Conservation (phyloP, 2,329 filamentous ascomycete species). For the Ophiostoma sp. region DNA sequence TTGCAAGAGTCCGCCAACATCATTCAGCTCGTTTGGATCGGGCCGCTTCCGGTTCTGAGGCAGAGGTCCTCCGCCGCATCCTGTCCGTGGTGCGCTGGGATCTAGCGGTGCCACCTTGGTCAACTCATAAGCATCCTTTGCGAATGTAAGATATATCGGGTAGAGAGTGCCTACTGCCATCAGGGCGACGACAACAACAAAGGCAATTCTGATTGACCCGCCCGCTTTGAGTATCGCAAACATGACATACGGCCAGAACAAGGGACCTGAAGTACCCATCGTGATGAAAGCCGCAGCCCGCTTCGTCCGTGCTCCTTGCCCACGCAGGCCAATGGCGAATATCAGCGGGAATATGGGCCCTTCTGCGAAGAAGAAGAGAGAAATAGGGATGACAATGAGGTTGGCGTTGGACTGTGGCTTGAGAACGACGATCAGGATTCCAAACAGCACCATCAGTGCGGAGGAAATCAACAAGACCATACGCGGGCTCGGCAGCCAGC, state of each 20-base stretch:
- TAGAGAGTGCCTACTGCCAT: conserved; percentile 45
- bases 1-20: conserved; percentile 8
- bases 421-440: conserved; percentile 45
- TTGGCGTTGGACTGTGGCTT: conserved; percentile 41
- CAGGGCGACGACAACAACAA: conserved; percentile 55
- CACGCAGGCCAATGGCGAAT: conserved; percentile 71
- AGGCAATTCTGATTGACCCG: conserved; percentile 58
- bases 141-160: conserved; percentile 44
- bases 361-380: conserved; percentile 73
- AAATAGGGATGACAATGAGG: conserved; percentile 53
- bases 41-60: not conserved
- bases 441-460: conserved; percentile 53
- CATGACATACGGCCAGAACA: conserved; percentile 67
- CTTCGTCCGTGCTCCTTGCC: conserved; percentile 75
- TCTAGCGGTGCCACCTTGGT: conserved; percentile 24
- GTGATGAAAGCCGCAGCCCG: conserved; percentile 72
- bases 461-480: conserved; percentile 63
- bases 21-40: not conserved
- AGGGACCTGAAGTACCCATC: conserved; percentile 67
- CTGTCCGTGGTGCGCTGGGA: not conserved
- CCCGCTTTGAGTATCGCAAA: conserved; percentile 58
- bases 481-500: conserved; percentile 57
- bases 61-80: not conserved
- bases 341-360: conserved; percentile 78
- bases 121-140: conserved; percentile 41